phyloP scores from a whole-genome alignment of 768 basidiomycete species.

The Pulveroboletus sp. region DNA sequence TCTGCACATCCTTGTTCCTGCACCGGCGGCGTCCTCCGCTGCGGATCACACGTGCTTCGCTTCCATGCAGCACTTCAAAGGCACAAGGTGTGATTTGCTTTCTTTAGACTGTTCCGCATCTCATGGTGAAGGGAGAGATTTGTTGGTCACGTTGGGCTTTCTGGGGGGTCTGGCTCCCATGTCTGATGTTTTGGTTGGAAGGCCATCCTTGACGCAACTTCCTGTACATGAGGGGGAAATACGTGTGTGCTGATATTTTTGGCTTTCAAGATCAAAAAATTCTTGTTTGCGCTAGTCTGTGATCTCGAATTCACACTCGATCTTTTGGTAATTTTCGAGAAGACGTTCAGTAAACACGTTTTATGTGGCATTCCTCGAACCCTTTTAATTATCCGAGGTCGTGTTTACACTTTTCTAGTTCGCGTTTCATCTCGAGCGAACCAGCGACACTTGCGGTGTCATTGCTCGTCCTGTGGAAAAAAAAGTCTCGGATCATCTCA shows the following conservation, averaged over 20 bases:
- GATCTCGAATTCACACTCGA: conserved; percentile 54
- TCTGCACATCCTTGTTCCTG: conserved; percentile 7
- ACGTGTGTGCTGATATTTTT: conserved; percentile 17
- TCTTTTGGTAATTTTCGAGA: conserved; percentile 52
- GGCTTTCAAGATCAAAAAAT: conserved; percentile 52
- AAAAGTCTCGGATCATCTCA: conserved; percentile 43
- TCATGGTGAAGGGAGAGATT: conserved; percentile 5
- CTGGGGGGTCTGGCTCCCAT: not conserved
- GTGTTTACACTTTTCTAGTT: conserved; percentile 11
- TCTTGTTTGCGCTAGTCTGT: conserved; percentile 52
- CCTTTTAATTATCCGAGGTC: conserved; percentile 21
- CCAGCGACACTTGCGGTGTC: conserved; percentile 31
- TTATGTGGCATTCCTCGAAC: conserved; percentile 15
- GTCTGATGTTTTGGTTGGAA: not conserved
- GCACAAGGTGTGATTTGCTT: conserved; percentile 14
- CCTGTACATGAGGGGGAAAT: not conserved
- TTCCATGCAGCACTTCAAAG: conserved; percentile 1
- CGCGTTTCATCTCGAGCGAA: conserved; percentile 18
- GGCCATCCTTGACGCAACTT: conserved; percentile 1
- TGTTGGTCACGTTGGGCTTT: conserved; percentile 1
- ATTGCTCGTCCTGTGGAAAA: conserved; percentile 53
- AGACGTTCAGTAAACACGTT: conserved; percentile 50
- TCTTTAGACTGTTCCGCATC: conserved; percentile 18
- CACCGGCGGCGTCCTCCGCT: conserved; percentile 3
- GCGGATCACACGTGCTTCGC: conserved; percentile 6